Conservation (phyloP, 345 rosid species). For the Arabidopsis thaliana region DNA sequence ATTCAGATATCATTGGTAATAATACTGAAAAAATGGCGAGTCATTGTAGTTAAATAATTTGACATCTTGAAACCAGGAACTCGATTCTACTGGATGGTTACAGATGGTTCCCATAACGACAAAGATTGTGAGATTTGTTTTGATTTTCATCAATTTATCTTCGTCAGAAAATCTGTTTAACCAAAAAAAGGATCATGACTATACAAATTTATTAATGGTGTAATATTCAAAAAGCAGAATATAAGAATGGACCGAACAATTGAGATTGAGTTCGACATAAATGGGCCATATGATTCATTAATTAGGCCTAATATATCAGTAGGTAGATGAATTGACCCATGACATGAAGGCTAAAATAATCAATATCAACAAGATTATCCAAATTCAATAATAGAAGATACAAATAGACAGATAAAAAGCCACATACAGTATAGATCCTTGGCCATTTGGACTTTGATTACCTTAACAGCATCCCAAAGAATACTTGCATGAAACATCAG, state of each 20-base stretch:
- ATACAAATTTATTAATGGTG: neutral
- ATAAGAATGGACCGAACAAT: neutral
- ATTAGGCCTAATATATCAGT: neutral
- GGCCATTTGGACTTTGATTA: constrained; percentile 18
- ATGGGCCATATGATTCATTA: constrained; percentile 15
- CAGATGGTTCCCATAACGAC: constrained; percentile 6
- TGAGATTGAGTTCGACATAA: neutral
- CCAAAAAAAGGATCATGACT: neutral
- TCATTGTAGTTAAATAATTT: neutral
- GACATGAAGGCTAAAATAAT: neutral
- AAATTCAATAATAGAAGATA: neutral
- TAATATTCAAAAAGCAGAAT: neutral
- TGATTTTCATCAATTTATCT: neutral
- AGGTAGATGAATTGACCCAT: constrained; percentile 1
- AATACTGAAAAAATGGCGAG: neutral
- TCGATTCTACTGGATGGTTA: neutral
- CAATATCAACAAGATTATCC: neutral
- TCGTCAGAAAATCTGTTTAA: neutral
- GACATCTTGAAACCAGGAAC: constrained; percentile 10
- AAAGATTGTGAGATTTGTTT: neutral
- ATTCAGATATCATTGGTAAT: neutral
- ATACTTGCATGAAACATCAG: constrained; percentile 38
- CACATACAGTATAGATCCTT: no score
- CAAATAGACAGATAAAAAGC: no score
- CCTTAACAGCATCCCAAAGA: constrained; percentile 28